Evolutionary conservation across 2,329 filamentous ascomycete genomes (phyloP).

Genomic region (Aspergillus novoparasiticus): DNA sequence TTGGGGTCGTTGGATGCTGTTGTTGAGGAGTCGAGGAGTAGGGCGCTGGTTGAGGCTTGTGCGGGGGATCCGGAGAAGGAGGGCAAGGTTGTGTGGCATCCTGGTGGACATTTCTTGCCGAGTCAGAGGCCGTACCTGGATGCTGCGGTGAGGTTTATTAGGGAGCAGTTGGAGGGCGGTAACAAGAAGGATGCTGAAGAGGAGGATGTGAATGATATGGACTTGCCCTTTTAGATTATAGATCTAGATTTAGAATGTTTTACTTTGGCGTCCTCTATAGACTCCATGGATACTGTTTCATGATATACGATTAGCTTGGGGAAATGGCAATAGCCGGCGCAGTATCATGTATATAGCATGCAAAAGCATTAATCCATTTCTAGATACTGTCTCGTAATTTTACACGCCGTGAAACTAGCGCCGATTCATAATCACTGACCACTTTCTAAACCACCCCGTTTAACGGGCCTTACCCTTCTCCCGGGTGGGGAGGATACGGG

Average conservation of each 20-base stretch:
- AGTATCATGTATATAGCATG: conserved; percentile 2
- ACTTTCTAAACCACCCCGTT: conserved; percentile 13
- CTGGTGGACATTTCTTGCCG: conserved; percentile 88
- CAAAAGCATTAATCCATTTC: conserved; percentile 22
- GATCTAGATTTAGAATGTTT: conserved; percentile 14
- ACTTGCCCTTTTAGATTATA: conserved; percentile 59
- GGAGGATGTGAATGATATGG: conserved; percentile 68
- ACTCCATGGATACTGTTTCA: not conserved
- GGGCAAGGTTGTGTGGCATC: conserved; percentile 67
- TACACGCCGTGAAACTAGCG: conserved; percentile 30
- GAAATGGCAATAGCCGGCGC: not conserved
- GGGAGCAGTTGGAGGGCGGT: conserved; percentile 49
- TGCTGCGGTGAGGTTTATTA: conserved; percentile 73
- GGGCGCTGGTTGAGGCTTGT: conserved; percentile 68
- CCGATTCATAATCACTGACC: conserved; percentile 9
- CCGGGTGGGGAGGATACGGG: conserved; percentile 74
- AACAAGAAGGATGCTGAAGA: conserved; percentile 53
- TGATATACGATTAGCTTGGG: not conserved
- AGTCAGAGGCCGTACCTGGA: conserved; percentile 79
- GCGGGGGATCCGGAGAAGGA: conserved; percentile 54
- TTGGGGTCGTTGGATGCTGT: conserved; percentile 84
- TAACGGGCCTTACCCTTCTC: conserved; percentile 44
- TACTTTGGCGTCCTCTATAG: not conserved
- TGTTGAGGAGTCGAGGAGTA: conserved; percentile 75
- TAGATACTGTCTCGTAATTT: conserved; percentile 32